phyloP scores from a whole-genome alignment of 1,284 basidiomycete species.

The Ustilago trichophora region DNA sequence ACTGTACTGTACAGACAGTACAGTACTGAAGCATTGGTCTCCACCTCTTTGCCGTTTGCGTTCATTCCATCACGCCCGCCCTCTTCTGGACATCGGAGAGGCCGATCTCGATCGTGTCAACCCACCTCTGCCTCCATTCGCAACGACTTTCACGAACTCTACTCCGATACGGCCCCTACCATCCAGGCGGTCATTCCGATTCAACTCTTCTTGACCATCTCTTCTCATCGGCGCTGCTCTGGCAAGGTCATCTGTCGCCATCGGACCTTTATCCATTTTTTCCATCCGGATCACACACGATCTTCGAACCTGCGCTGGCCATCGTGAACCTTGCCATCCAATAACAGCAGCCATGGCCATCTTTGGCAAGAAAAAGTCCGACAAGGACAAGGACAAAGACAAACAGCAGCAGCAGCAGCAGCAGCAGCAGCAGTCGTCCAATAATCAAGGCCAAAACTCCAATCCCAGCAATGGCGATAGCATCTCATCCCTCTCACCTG shows the following conservation, averaged over 20 bases:
- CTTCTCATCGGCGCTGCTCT: no score
- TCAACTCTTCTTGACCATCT: no score
- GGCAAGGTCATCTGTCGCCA: no score
- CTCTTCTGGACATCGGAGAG: constrained; percentile 4
- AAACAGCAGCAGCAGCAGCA: constrained; percentile 28
- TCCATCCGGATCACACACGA: no score
- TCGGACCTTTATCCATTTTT: no score
- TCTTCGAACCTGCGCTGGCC: no score
- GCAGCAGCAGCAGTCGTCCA: constrained; percentile 14
- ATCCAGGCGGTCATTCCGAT: neutral
- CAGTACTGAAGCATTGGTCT: neutral
- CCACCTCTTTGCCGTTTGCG: neutral
- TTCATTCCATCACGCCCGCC: constrained; percentile 7
- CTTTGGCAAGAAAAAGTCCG: constrained; percentile 64
- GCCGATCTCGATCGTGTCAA: constrained; percentile 1
- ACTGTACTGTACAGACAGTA: no score
- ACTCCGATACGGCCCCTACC: no score
- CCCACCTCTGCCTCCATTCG: neutral
- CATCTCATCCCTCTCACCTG: constrained; percentile 39
- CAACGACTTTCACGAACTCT: constrained; percentile 8
- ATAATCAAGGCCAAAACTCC: constrained; percentile 12
- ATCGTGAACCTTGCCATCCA: neutral
- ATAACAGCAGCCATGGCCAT: constrained; percentile 51
- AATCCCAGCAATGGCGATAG: constrained; percentile 32
- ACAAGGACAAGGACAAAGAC: constrained; percentile 44